Conservation (phyloP, 164 flowering plant genomes). For the Amborella trichopoda region DNA sequence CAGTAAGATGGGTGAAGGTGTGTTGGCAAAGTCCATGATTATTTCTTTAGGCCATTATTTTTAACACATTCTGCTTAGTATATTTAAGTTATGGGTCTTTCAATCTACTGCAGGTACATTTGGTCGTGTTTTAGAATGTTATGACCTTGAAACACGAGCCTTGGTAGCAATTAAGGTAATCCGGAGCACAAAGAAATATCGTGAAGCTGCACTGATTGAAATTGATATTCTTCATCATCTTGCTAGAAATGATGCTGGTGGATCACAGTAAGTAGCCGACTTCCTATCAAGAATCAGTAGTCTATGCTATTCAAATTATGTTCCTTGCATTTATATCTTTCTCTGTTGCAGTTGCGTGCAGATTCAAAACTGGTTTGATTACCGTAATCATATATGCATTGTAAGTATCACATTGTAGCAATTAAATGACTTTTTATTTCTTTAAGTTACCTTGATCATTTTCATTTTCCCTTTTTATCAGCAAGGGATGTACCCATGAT, state of each 20-base stretch:
- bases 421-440: too few species aligned
- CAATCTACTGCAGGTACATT: slow-evolving; percentile 78
- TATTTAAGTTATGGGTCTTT: slow-evolving; percentile 41
- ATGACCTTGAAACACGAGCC: slow-evolving; percentile 64
- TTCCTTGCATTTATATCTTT: not conserved
- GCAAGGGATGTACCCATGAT: too few species aligned
- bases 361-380: slow-evolving; percentile 81
- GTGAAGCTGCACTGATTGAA: slow-evolving; percentile 89
- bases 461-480: too few species aligned
- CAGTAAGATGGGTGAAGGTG: slow-evolving; percentile 98
- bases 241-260: slow-evolving; percentile 36
- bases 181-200: slow-evolving; percentile 63
- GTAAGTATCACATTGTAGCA: slow-evolving; percentile 61
- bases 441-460: too few species aligned
- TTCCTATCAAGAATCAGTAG: too few species aligned
- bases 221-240: slow-evolving; percentile 66
- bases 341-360: slow-evolving; percentile 74
- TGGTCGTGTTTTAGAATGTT: slow-evolving; percentile 94
- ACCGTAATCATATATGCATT: slow-evolving; percentile 84
- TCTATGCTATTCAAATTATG: not conserved
- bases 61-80: slow-evolving; percentile 28
- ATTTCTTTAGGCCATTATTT: slow-evolving; percentile 30
- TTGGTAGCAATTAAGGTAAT: slow-evolving; percentile 77
- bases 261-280: slow-evolving; percentile 44
- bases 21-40: slow-evolving; percentile 27